Evolutionary conservation across 441 rosid genomes (phyloP).

Genomic region (Aleurites moluccanus): DNA sequence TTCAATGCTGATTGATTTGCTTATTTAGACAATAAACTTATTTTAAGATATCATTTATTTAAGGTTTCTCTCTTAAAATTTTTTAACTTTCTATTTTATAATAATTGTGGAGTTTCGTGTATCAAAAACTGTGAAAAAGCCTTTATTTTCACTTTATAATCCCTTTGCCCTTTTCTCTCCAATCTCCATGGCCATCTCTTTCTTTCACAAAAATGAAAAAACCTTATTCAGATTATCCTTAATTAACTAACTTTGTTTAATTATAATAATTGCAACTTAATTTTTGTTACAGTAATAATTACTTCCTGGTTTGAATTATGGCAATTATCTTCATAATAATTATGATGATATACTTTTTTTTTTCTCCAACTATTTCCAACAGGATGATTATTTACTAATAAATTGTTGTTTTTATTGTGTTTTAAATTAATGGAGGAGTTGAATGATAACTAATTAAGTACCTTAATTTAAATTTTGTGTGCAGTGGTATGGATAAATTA

Average conservation of each 20-base stretch:
- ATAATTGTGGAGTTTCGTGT: too few species aligned
- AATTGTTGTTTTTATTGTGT: constrained; percentile 18
- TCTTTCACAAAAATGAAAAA: too few species aligned
- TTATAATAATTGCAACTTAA: neutral
- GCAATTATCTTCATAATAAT: constrained; percentile 27
- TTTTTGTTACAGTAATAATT: constrained; percentile 18
- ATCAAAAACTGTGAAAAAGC: too few species aligned
- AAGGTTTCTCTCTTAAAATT: too few species aligned
- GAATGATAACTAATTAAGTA: constrained; percentile 15
- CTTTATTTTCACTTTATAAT: too few species aligned
- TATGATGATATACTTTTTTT: constrained; percentile 20
- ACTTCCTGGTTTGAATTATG: constrained; percentile 24
- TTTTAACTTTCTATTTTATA: too few species aligned
- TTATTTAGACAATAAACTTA: too few species aligned
- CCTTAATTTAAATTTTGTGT: neutral
- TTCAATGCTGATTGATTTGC: too few species aligned
- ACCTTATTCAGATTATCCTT: too few species aligned
- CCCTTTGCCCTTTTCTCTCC: too few species aligned
- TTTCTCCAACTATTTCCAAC: constrained; percentile 26
- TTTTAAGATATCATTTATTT: too few species aligned
- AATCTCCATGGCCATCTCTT: too few species aligned
- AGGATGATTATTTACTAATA: constrained; percentile 21
- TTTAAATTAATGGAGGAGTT: constrained; percentile 6
- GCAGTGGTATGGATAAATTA: neutral
- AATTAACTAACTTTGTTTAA: neutral